A percentile compares a stretch with the other conserved stretches of the same genome.
Evolutionary conservation across 2,329 filamentous ascomycete genomes (phyloP).

Genomic region (Chaetomium globosum): DNA sequence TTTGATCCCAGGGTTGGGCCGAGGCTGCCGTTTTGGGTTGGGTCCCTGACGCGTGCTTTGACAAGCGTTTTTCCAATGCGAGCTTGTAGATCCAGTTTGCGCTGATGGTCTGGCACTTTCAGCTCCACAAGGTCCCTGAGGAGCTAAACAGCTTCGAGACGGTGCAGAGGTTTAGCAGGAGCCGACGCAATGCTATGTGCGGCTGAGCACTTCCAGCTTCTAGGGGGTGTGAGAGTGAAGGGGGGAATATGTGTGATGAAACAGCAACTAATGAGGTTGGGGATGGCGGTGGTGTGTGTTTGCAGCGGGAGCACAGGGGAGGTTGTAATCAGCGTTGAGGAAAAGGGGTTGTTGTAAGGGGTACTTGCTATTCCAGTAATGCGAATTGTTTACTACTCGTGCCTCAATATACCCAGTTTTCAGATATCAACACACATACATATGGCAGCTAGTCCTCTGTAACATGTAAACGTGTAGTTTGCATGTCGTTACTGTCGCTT

Average conservation of each 20-base stretch:
- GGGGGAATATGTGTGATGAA: background rate
- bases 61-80: no score
- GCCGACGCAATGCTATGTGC: constrained; percentile 40
- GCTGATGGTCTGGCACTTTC: background rate
- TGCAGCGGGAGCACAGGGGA: no score
- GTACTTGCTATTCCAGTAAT: background rate
- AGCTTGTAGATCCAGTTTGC: background rate
- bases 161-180: constrained; percentile 41
- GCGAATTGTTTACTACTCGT: background rate
- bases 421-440: no score
- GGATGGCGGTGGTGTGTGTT: no score
- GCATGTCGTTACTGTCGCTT: background rate
- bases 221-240: background rate
- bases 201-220: constrained; percentile 22
- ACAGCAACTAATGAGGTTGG: background rate
- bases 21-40: background rate
- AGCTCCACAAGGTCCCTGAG: background rate
- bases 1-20: background rate
- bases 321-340: background rate
- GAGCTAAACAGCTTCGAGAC: constrained; percentile 25
- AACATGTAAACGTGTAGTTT: background rate
- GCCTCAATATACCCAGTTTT: background rate
- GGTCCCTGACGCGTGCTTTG: background rate
- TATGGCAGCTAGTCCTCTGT: no score
- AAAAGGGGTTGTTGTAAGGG: background rate